phyloP scores from a whole-genome alignment of 306 rosid genomes.

The Cyamopsis tetragonoloba region DNA sequence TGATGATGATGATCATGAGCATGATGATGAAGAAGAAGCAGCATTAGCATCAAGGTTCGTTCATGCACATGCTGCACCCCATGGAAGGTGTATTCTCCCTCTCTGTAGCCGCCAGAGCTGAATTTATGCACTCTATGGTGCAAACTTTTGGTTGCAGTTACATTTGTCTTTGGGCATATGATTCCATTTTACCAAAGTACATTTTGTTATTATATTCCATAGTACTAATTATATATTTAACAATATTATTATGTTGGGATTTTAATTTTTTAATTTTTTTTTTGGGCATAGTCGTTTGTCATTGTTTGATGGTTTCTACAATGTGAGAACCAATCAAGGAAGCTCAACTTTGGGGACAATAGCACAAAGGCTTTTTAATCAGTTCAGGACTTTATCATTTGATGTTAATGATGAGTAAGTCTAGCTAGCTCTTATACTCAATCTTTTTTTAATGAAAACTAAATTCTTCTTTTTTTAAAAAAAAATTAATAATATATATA shows the following conservation, averaged over 20 bases:
- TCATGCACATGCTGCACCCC: no score
- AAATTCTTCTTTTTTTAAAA: neutral
- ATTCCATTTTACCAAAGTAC: constrained; percentile 55
- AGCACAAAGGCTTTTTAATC: constrained; percentile 52
- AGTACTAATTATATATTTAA: no score
- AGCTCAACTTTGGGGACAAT: constrained; percentile 53
- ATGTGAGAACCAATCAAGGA: constrained; percentile 42
- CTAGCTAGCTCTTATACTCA: neutral
- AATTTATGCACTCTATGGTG: constrained; percentile 38
- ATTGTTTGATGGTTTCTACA: constrained; percentile 64
- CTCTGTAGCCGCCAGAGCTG: constrained; percentile 40
- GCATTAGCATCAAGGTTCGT: constrained; percentile 1
- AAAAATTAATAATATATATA: neutral
- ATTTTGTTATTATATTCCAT: neutral
- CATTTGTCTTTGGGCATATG: constrained; percentile 68
- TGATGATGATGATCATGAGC: no score
- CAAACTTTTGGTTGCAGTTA: constrained; percentile 60
- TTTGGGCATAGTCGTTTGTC: constrained; percentile 42
- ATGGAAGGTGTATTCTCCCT: constrained; percentile 63
- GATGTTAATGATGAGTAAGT: constrained; percentile 57
- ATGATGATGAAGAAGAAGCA: constrained; percentile 12
- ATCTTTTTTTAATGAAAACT: neutral
- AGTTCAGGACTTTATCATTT: constrained; percentile 39
- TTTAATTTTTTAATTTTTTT: neutral
- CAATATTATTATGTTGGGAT: no score